Percentiles rank a stretch among this genome's conserved stretches.
Evolutionary conservation across 2,329 filamentous ascomycete species (phyloP).

Genomic region (Fusarium coicis): DNA sequence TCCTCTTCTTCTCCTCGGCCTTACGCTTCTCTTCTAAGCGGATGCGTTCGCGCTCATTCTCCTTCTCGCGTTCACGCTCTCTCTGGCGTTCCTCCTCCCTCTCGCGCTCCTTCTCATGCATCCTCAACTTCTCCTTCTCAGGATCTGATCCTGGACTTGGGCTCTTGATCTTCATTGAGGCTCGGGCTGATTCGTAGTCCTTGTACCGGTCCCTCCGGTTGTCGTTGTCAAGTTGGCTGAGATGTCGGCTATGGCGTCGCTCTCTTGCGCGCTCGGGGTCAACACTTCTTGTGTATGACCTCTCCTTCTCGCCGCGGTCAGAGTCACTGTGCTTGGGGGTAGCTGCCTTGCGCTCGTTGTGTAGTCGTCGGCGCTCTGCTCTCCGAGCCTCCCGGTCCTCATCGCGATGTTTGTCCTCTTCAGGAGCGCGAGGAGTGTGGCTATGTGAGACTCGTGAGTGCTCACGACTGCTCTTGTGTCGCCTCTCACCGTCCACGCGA

Average conservation of each 20-base stretch:
- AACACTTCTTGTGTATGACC: neutral
- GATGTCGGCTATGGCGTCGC: conserved; percentile 8
- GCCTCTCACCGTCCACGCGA: neutral
- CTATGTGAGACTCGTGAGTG: conserved; percentile 4
- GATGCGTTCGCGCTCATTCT: conserved; percentile 15
- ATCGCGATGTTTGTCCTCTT: neutral
- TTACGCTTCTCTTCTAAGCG: conserved; percentile 17
- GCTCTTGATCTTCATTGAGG: conserved; percentile 3
- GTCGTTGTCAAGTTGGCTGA: conserved; percentile 14
- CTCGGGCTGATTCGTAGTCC: neutral
- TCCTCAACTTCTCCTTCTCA: conserved; percentile 18
- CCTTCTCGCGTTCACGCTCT: conserved; percentile 21
- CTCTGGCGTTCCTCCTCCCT: conserved; percentile 10
- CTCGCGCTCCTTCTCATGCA: neutral
- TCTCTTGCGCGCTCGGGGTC: conserved; percentile 11
- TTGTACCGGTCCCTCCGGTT: neutral
- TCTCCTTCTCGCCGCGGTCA: conserved; percentile 4
- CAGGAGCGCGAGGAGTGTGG: neutral
- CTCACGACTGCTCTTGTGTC: conserved; percentile 11
- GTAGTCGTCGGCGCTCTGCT: conserved; percentile 18
- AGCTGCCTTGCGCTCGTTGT: conserved; percentile 6
- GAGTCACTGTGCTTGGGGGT: conserved; percentile 2
- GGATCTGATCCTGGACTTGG: neutral
- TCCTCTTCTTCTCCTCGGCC: conserved; percentile 6
- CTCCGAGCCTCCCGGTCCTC: conserved; percentile 19